Conservation (phyloP, 192 early-diverging fungal species). For the Rhizophagus clarus region DNA sequence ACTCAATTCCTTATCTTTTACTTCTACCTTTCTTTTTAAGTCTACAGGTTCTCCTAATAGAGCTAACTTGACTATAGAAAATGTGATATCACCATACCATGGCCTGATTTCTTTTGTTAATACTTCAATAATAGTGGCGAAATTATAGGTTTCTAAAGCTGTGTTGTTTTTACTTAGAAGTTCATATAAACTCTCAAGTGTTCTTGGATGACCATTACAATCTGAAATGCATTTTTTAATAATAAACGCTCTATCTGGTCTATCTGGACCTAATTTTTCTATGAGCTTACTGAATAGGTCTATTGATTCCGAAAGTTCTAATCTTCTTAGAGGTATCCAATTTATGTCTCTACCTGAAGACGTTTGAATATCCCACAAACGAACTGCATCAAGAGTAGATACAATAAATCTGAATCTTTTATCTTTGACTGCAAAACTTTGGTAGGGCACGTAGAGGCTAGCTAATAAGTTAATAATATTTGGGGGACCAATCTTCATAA, state of each 20-base stretch:
- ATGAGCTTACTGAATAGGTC: neutral
- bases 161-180: neutral
- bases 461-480: neutral
- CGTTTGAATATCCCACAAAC: neutral
- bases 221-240: neutral
- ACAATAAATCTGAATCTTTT: neutral
- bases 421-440: neutral
- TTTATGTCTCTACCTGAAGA: neutral
- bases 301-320: neutral
- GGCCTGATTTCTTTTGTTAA: too few relatives aligned
- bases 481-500: neutral
- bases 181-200: constrained; percentile 5
- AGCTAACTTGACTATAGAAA: constrained; percentile 1
- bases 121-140: neutral
- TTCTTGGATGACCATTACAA: constrained; percentile 8
- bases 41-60: neutral
- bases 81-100: neutral
- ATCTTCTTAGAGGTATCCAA: neutral
- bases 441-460: neutral
- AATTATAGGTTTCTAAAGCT: neutral
- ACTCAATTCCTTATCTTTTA: neutral
- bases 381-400: neutral
- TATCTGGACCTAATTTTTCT: neutral
- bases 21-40: neutral
- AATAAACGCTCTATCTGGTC: neutral